Evolutionary conservation across 1,139 yeast species (phyloP).

Genomic region (Debaryomyces psychrophilus): DNA sequence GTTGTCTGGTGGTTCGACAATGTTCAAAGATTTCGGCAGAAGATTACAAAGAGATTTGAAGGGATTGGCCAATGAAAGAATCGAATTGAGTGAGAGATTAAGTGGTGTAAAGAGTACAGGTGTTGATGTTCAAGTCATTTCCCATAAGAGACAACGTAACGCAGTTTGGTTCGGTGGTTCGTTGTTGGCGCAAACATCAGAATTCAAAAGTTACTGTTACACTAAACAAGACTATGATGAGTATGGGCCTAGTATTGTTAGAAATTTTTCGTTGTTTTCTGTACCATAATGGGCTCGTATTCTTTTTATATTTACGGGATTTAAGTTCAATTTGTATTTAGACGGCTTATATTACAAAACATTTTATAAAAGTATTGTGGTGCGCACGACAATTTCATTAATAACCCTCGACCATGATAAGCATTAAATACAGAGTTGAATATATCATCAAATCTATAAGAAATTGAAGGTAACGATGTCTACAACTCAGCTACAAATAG

Average conservation of each 20-base stretch:
- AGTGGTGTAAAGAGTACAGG: conserved; percentile 91
- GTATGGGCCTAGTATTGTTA: conserved; percentile 94
- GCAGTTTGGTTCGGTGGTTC: conserved; percentile 99
- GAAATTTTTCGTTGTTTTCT: conserved; percentile 92
- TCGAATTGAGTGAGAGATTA: conserved; percentile 73
- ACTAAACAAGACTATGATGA: conserved; percentile 98
- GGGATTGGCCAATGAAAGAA: conserved; percentile 84
- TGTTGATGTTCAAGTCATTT: conserved; percentile 93
- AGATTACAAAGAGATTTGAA: conserved; percentile 95
- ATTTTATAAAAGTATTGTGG: conserved; percentile 1
- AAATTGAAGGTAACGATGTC: conserved; percentile 24
- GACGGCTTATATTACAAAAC: conserved; percentile 3
- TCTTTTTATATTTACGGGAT: not conserved
- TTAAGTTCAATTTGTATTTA: conserved; percentile 4
- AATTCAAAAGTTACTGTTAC: conserved; percentile 93
- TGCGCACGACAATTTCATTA: not conserved
- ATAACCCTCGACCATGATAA: conserved; percentile 3
- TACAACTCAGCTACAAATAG: conserved; percentile 38
- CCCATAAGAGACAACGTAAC: conserved; percentile 95
- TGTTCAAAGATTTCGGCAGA: conserved; percentile 98
- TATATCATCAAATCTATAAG: not conserved
- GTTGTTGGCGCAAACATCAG: conserved; percentile 93
- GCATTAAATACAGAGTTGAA: not conserved
- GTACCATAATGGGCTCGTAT: conserved; percentile 57
- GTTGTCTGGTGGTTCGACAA: conserved; percentile 94